Base-by-base conservation (phyloP, 805 yeast genomes). In the Grigorovia transvaalensis region DNA sequence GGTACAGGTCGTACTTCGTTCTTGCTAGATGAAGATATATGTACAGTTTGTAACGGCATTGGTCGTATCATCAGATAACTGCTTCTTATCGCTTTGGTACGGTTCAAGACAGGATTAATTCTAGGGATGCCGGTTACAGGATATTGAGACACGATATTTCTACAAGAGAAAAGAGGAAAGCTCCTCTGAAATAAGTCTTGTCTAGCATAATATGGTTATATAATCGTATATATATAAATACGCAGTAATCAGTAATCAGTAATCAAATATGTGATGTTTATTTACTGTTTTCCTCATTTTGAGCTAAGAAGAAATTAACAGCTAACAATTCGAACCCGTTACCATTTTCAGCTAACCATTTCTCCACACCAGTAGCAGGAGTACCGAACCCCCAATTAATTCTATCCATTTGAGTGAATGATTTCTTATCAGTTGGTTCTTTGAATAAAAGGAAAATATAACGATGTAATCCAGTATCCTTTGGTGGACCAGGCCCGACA, bases 401-500 rank as follows among this genome's bases (percentile, higher is more conserved):
- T 9, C 56, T 52, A 43, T 71, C 40, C 19, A 48, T 49, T 23
- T 51, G 45, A 12, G 48, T 47, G 40, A 49, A 52, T 23, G 44
- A 47, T 13, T 47, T 49, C 38, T 49, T 49, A 54, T 66, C 56
- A 60, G 69, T 35, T 72, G 74, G 58, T 73, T 81, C 90, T 67
- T 81, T 83, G 66, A 74, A 86, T 55, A 87, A 68, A 50, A 86
- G 61, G 59, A 84, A 84, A 20, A 84, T 87, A 63, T 87, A 87
- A 52, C 96, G 78, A 69, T 87, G 96, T 64, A 82, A 77, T 13
- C 89, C 88, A 1, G 95, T 84, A 53, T 79, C 79, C 47, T 77
- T 76, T 29, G 96, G 95, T 17, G 96, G 96, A 9, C 78, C 95
- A 4, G 96, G 95, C 1, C 95, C 95, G 57, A 71, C 60, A 65